Conservation (phyloP, 768 basidiomycete species). For the Dioszegia aurantiaca region DNA sequence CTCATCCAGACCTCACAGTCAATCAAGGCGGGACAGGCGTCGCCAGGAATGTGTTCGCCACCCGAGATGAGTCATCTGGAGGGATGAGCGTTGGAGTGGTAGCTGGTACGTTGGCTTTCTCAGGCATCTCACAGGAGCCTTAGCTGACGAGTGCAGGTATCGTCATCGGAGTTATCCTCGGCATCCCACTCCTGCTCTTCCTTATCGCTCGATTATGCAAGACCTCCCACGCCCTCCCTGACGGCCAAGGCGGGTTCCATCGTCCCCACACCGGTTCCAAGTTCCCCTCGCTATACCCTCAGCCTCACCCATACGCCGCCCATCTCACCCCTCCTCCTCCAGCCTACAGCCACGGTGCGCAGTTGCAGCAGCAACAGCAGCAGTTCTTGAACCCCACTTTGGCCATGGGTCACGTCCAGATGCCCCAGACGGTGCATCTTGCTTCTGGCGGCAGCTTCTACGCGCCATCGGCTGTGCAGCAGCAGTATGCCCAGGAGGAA, state of each 20-base stretch:
- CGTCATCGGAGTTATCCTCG: conserved; percentile 4
- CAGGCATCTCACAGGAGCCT: too few relatives aligned
- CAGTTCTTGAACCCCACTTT: background rate
- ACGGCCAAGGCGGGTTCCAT: background rate
- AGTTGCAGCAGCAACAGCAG: conserved; percentile 2
- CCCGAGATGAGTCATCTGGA: conserved; percentile 2
- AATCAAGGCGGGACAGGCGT: too few relatives aligned
- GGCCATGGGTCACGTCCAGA: background rate
- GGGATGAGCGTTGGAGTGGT: conserved; percentile 9
- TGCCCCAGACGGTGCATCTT: conserved; percentile 12
- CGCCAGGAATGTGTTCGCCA: conserved; percentile 1
- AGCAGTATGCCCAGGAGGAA: conserved; percentile 1
- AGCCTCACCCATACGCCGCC: background rate
- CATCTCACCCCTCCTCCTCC: conserved; percentile 9
- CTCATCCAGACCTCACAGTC: too few relatives aligned
- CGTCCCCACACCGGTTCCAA: background rate
- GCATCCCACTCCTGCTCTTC: background rate
- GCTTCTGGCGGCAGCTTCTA: conserved; percentile 4
- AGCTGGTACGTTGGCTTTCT: conserved; percentile 1
- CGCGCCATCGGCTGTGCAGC: background rate
- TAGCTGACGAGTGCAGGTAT: conserved; percentile 1
- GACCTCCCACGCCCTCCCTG: background rate
- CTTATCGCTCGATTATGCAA: background rate
- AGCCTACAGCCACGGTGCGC: background rate
- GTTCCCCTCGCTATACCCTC: background rate